Evolutionary conservation across 768 basidiomycete genomes (phyloP).

Genomic region (Agaricus blazei): DNA sequence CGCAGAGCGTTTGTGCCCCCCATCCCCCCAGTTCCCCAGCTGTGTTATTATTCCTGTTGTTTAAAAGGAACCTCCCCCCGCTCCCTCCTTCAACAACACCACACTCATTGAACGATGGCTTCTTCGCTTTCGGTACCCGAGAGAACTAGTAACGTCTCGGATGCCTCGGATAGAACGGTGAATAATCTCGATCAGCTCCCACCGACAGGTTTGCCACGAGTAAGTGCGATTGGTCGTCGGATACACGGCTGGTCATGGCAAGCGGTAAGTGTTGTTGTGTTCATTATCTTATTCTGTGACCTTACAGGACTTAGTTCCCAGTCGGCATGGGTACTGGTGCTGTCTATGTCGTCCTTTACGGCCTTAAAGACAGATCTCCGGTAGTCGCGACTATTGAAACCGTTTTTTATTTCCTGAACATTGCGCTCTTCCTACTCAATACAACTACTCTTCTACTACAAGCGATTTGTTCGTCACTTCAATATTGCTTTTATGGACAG

Average conservation of each 20-base stretch:
- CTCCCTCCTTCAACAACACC: background rate
- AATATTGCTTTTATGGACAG: background rate
- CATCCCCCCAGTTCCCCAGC: background rate
- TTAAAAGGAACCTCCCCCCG: too few relatives aligned
- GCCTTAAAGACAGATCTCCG: conserved; percentile 28
- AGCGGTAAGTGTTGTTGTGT: conserved; percentile 28
- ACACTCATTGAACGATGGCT: conserved; percentile 8
- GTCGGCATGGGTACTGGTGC: conserved; percentile 47
- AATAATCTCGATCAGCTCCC: background rate
- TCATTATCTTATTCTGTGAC: background rate
- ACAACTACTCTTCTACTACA: conserved; percentile 35
- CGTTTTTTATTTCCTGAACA: conserved; percentile 41
- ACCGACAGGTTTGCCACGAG: background rate
- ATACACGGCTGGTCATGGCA: conserved; percentile 50
- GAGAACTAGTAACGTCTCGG: conserved; percentile 1
- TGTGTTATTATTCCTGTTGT: background rate
- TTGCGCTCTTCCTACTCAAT: conserved; percentile 39
- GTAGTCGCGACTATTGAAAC: conserved; percentile 33
- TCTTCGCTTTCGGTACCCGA: background rate
- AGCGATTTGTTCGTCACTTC: conserved; percentile 28
- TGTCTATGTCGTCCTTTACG: conserved; percentile 43
- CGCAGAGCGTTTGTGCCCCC: conserved; percentile 7
- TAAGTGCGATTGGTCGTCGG: conserved; percentile 14
- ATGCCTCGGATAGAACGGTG: conserved; percentile 1
- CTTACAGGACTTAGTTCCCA: conserved; percentile 29